Percentiles rank a stretch among this genome's conserved stretches.
phyloP scores from a whole-genome alignment of 176 grass and related monocot genomes.

The Carex littledalei region DNA sequence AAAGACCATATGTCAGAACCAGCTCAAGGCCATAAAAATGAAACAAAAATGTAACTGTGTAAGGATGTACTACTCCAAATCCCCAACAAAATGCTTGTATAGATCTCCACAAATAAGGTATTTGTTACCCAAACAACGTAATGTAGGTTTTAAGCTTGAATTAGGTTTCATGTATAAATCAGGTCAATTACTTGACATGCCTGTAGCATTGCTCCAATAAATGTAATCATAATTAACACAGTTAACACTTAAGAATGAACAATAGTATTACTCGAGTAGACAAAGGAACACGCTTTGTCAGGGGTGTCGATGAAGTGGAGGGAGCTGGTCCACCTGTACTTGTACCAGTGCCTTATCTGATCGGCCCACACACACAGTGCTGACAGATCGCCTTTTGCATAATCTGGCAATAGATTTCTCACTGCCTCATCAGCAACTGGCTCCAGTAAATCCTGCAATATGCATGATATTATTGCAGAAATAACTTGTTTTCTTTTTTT shows the following conservation, averaged over 20 bases:
- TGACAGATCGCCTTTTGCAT: conserved; percentile 63
- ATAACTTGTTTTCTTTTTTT: not conserved
- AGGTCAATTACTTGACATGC: too few species aligned
- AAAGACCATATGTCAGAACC: not conserved
- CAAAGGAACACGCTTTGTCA: conserved; percentile 68
- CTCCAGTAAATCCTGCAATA: conserved; percentile 48
- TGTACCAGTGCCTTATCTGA: conserved; percentile 77
- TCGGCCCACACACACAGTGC: conserved; percentile 74
- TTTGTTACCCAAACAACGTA: not conserved
- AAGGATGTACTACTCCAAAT: not conserved
- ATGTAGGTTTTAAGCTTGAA: not conserved
- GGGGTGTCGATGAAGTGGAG: conserved; percentile 94
- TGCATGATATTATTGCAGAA: not conserved
- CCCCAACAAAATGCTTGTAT: not conserved
- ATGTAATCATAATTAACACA: not conserved
- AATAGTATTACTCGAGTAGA: conserved; percentile 46
- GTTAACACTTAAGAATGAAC: not conserved
- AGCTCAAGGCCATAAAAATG: not conserved
- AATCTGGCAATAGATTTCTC: conserved; percentile 57
- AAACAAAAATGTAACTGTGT: not conserved
- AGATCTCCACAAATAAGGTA: not conserved
- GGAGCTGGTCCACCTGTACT: conserved; percentile 57
- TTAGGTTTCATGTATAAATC: too few species aligned
- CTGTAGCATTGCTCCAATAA: too few species aligned
- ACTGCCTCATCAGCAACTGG: conserved; percentile 54